These are phyloP conservation scores for Grosmannia penicillata DNA, from an alignment of 2,329 filamentous ascomycete genomes.

Conservation along the genomic window DNA sequence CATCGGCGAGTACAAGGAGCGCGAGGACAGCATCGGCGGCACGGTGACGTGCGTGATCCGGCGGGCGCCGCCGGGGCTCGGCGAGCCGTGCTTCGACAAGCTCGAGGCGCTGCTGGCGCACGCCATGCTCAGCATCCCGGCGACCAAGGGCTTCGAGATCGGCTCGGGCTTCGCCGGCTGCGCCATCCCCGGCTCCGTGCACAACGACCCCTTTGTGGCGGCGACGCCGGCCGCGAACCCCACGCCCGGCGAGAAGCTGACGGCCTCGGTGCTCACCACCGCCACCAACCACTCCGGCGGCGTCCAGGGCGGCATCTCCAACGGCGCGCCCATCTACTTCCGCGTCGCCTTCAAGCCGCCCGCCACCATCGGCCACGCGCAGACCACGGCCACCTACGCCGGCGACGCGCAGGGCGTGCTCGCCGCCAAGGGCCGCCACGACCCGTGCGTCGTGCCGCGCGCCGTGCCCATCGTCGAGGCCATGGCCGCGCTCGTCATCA, in stretches of 20 bases:
- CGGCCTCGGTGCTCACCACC: conserved; percentile 55
- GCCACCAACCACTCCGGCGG: conserved; percentile 92
- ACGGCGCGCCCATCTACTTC: conserved; percentile 91
- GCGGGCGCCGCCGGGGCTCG: too few relatives aligned
- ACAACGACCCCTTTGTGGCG: conserved; percentile 79
- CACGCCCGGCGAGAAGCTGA: conserved; percentile 27
- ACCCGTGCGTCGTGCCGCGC: conserved; percentile 81
- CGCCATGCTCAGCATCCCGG: conserved; percentile 89
- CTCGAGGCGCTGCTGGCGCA: conserved; percentile 83
- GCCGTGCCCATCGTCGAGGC: conserved; percentile 81
- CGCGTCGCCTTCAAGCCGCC: conserved; percentile 88
- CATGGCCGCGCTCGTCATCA: conserved; percentile 26
- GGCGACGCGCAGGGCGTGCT: conserved; percentile 56
- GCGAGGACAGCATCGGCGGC: conserved; percentile 79
- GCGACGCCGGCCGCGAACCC: conserved; percentile 28
- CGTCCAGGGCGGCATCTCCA: conserved; percentile 89
- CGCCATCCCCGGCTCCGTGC: conserved; percentile 71
- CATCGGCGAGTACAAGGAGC: conserved; percentile 66
- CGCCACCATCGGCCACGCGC: conserved; percentile 81
- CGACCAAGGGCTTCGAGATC: conserved; percentile 90
- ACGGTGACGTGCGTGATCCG: conserved; percentile 89
- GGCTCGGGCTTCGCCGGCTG: conserved; percentile 84
- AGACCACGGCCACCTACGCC: conserved; percentile 70
- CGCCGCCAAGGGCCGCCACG: conserved; percentile 85
- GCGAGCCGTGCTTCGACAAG: conserved; percentile 93